Evolutionary conservation across 371 early-diverging fungal genomes (phyloP), one percentile per base, ranked within the genome.

Genomic region (Mortierella sp.): DNA sequence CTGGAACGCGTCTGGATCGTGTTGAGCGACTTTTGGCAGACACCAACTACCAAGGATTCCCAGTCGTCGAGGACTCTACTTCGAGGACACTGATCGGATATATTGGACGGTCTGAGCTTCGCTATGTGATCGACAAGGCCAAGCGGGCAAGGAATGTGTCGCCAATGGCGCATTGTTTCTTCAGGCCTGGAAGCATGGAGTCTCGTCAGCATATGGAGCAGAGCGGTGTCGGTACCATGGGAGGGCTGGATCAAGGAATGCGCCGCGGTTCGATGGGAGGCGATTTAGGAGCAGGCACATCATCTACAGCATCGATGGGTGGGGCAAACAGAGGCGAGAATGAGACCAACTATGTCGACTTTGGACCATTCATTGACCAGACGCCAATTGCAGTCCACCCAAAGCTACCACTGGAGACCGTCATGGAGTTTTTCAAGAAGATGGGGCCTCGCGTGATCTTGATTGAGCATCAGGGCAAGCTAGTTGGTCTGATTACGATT

Each of bases 401-500:
- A 3, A 92, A 92, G 60, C 88, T 95, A n/a, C 92, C 97, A 7
- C 89, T 97, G 44, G 99, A 98, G 78, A 94, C 97, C 0, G 97
- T 96, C 0, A 89, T 95, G 81, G 98, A 98, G 88, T 91, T 99
- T 80, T 98, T 99, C 88, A 95, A 96, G 72, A 96, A 97, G 86
- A 88, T 99, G 74, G 99, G 97, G 14, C 97, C 97, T 11, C 91
- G 95, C 8, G 92, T 94, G 13, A 91, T 96, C 50, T 84, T 96
- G 26, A 91, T 96, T 28, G 95, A 95, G 82, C 90, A 90, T 60
- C 88, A 90, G 60, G 96, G 95, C 28, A 91, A 89, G 72, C 80
- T 96, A 31, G 91, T 93, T 16, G 97, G 97, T 10, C 79, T 96
- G 50, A 90, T 96, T 48, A 96, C 96, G 13, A 93, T 94, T 78